Evolutionary conservation across 495 filamentous ascomycete species (phyloP).

Genomic region (Emericellopsis terricola): DNA sequence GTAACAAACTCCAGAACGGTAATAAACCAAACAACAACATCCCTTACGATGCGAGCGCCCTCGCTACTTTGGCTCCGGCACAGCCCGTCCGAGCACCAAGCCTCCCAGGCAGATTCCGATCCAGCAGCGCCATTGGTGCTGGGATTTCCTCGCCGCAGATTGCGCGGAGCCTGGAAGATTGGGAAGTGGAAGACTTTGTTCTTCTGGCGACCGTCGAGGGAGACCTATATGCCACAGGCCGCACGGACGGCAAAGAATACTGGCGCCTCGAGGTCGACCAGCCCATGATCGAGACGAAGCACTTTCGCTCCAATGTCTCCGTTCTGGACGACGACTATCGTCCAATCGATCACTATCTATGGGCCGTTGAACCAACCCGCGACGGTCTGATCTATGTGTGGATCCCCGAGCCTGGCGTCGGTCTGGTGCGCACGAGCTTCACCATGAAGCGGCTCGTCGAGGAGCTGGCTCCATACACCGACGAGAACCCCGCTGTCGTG

Average conservation of each 20-base stretch:
- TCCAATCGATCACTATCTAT: constrained; percentile 69
- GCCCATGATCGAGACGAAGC: constrained; percentile 79
- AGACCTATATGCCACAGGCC: constrained; percentile 80
- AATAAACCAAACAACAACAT: constrained; percentile 20
- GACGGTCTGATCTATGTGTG: constrained; percentile 85
- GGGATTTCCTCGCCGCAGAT: constrained; percentile 61
- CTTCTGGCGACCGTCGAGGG: constrained; percentile 99
- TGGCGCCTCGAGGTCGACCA: constrained; percentile 73
- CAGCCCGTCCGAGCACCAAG: constrained; percentile 65
- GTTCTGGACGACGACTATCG: constrained; percentile 33
- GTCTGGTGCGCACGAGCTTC: constrained; percentile 61
- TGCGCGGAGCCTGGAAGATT: constrained; percentile 94
- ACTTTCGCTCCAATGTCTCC: constrained; percentile 57
- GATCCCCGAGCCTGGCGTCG: constrained; percentile 47
- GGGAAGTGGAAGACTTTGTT: constrained; percentile 99
- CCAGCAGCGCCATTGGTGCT: constrained; percentile 29
- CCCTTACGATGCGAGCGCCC: constrained; percentile 77
- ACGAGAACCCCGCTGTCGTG: constrained; percentile 50
- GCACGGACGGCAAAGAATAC: constrained; percentile 61
- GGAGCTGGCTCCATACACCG: constrained; percentile 44
- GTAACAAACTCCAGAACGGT: no score
- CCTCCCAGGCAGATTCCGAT: constrained; percentile 42
- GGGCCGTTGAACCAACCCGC: constrained; percentile 86
- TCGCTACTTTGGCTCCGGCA: constrained; percentile 87
- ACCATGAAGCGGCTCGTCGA: constrained; percentile 75